phyloP scores from a whole-genome alignment of 192 early-diverging fungal species.

The Chytriomyces hyalinus region DNA sequence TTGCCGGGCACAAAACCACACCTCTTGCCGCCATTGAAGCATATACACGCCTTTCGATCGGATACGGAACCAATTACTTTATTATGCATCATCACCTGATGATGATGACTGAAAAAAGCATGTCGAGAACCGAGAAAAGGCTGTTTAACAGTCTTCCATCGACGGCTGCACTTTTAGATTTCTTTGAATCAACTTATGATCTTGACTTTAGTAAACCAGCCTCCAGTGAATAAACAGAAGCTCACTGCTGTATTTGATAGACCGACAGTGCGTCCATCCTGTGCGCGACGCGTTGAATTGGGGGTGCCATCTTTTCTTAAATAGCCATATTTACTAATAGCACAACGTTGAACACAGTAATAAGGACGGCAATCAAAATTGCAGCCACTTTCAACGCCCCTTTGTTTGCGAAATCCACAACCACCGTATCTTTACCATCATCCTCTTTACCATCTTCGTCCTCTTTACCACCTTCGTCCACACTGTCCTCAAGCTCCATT shows the following conservation, averaged over 20 bases:
- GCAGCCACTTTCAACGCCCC: constrained; percentile 23
- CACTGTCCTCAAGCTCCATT: neutral
- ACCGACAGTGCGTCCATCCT: no score
- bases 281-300: neutral
- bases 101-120: constrained; percentile 88
- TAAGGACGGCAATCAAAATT: constrained; percentile 29
- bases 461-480: constrained; percentile 10
- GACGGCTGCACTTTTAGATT: constrained; percentile 79
- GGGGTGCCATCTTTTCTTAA: neutral
- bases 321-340: constrained; percentile 35
- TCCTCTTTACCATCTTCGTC: neutral
- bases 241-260: no score
- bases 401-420: constrained; percentile 17
- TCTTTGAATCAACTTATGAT: constrained; percentile 63
- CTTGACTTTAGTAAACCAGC: constrained; percentile 27
- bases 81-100: constrained; percentile 96
- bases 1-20: constrained; percentile 79
- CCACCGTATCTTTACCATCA: neutral
- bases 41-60: constrained; percentile 37
- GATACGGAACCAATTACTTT: constrained; percentile 70
- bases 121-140: constrained; percentile 73
- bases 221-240: no score
- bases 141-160: constrained; percentile 86
- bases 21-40: constrained; percentile 80
- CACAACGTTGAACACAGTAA: constrained; percentile 46